Evolutionary conservation across 495 filamentous ascomycete genomes (phyloP).

Genomic region (Penicillium desertorum): DNA sequence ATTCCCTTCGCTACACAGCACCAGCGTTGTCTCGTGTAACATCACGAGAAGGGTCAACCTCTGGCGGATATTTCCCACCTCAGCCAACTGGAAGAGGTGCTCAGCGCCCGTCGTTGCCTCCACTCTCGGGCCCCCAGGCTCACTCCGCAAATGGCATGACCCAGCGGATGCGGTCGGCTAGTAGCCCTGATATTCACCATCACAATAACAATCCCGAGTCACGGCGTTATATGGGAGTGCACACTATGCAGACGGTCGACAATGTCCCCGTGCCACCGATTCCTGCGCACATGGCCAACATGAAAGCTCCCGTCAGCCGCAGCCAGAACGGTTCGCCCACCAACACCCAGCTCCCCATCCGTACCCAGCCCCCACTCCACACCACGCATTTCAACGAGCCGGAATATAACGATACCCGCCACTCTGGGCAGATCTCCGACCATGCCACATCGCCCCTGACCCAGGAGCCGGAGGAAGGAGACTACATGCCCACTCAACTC

Average conservation of each 20-base stretch:
- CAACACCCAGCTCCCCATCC: conserved; percentile 48
- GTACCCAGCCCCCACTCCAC: conserved; percentile 36
- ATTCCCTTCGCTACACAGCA: conserved; percentile 78
- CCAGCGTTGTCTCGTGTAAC: conserved; percentile 77
- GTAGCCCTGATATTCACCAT: conserved; percentile 66
- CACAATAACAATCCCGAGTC: conserved; percentile 39
- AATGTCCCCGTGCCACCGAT: conserved; percentile 64
- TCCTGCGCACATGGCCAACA: conserved; percentile 60
- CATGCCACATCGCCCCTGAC: conserved; percentile 41
- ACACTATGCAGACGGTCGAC: conserved; percentile 64
- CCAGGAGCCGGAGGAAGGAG: conserved; percentile 35
- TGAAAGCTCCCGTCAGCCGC: conserved; percentile 60
- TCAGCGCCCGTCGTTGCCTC: conserved; percentile 79
- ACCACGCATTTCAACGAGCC: conserved; percentile 43
- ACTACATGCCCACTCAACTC: conserved; percentile 63
- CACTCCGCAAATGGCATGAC: conserved; percentile 54
- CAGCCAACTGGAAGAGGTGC: conserved; percentile 61
- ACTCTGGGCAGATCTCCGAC: conserved; percentile 33
- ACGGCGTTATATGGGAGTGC: conserved; percentile 54
- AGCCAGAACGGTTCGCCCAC: conserved; percentile 68
- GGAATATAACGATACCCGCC: conserved; percentile 36
- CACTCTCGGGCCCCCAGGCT: conserved; percentile 59
- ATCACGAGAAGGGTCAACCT: conserved; percentile 70
- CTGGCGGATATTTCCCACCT: conserved; percentile 53
- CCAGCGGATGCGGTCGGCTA: conserved; percentile 66